Evolutionary conservation across 1,284 basidiomycete species (phyloP), one percentile per base, ranked within the genome.

Genomic region (Trichosporon coremiiforme): DNA sequence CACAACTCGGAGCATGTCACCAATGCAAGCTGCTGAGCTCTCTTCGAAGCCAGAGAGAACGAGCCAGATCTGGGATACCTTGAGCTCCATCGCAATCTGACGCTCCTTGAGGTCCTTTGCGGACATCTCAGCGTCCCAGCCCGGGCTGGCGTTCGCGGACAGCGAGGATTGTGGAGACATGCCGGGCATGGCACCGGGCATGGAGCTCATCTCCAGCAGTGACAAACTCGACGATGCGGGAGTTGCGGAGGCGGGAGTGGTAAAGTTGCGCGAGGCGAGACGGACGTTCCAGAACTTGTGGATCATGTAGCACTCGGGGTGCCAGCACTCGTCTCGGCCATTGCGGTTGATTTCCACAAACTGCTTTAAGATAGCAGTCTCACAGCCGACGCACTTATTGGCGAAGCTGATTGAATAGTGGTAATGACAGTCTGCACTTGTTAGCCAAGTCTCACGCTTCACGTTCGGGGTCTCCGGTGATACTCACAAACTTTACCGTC

Each of bases 201-300:
- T 67, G n/a, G 74, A 68, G 62, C 71, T 79, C 80, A 82, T 81
- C 41, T 82, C 80, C n/a, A 83, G 72, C 0, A 82, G 72, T 45
- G 79, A 78, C 1, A 82, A 75, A 2, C 82, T 75, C 17, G 82
- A 83, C 0, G 78, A 89, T 55, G 86, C 85, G 71, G 81, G 86
- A 79, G 79, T 86, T 53, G 84, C 82, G 57, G 85, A 85, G 71
- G 81, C 86, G 79, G 80, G 86, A 38, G 84, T 84, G 36, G 82
- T 79, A 68, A 82, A 81, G 68, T 80, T 86, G 78, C 90, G 89
- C 64, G 92, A 90, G 62, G 90, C 91, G 5, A 99, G 90, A 84
- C 98, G 97, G 83, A 98, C 95, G 82, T 98, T 98, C 96, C 96
- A 99, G 83, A 99, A 98, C 92, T 97, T 98, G 85, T 98, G 96